These are phyloP conservation scores for Lipomyces yarrowii DNA, from an alignment of 1,139 yeast genomes.

Conservation along the genomic window DNA sequence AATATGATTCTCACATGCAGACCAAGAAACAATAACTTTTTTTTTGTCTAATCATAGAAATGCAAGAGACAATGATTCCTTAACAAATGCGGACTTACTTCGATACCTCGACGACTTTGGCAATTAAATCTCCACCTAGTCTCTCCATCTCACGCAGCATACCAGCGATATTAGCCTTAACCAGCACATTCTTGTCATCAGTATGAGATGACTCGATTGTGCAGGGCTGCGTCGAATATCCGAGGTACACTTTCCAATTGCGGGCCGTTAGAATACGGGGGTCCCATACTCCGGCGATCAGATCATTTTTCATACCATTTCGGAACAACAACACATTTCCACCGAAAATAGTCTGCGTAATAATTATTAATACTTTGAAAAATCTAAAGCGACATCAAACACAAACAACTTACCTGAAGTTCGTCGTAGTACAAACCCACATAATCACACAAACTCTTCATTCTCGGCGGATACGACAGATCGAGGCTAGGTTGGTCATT, in stretches of 20 bases:
- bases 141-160: conserved; percentile 70
- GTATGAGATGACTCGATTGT: conserved; percentile 35
- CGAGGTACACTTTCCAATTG: conserved; percentile 77
- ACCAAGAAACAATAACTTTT: not conserved
- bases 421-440: conserved; percentile 23
- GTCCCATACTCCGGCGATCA: conserved; percentile 78
- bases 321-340: conserved; percentile 37
- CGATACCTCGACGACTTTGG: conserved; percentile 16
- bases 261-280: conserved; percentile 58
- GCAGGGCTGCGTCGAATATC: conserved; percentile 70
- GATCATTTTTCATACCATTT: conserved; percentile 40
- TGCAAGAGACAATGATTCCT: not conserved
- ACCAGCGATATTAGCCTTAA: conserved; percentile 74
- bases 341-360: conserved; percentile 34
- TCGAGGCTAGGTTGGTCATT: conserved; percentile 36
- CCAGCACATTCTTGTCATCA: conserved; percentile 30
- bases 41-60: conserved; percentile 18
- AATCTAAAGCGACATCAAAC: conserved; percentile 37
- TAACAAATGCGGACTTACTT: not conserved
- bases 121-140: conserved; percentile 69
- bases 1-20: not conserved
- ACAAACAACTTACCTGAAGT: conserved; percentile 10
- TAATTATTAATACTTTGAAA: conserved; percentile 46
- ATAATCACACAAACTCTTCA: conserved; percentile 13
- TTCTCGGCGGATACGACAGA: conserved; percentile 17